A percentile compares a stretch with the other conserved stretches of the same genome.
Evolutionary conservation across 306 rosid genomes (phyloP).

Genomic region (Castanospermum australe): DNA sequence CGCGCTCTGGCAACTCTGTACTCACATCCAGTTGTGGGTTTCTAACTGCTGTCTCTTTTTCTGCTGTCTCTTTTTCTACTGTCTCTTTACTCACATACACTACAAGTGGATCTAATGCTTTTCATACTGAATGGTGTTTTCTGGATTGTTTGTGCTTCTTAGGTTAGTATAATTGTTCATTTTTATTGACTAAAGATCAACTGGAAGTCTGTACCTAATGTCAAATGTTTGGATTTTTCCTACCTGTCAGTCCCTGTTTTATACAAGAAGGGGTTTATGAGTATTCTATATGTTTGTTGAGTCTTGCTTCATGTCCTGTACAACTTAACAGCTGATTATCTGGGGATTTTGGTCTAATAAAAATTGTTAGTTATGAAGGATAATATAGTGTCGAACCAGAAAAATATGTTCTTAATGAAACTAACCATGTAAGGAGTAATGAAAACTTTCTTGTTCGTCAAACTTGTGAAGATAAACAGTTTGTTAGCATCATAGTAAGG

Average conservation of each 20-base stretch:
- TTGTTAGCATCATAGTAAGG: not conserved
- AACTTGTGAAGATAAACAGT: not conserved
- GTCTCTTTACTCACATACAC: not conserved
- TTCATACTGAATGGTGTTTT: not conserved
- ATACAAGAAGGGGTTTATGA: too few species aligned
- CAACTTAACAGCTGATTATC: not conserved
- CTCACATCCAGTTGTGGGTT: conserved; percentile 89
- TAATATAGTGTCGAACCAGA: conserved; percentile 3
- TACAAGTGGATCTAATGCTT: not conserved
- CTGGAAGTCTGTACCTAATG: not conserved
- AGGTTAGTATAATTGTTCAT: not conserved
- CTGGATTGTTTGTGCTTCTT: not conserved
- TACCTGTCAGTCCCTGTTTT: too few species aligned
- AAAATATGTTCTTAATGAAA: not conserved
- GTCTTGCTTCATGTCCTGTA: not conserved
- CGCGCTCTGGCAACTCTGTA: conserved; percentile 81
- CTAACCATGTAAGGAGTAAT: not conserved
- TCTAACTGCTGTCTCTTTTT: not conserved
- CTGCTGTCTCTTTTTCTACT: not conserved
- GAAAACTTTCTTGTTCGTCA: not conserved
- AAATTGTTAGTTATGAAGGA: not conserved
- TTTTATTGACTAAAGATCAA: not conserved
- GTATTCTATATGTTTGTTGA: too few species aligned
- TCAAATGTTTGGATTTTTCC: not conserved
- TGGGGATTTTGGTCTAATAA: not conserved